phyloP scores from a whole-genome alignment of 371 early-diverging fungal species.

The Funneliformis caledonium region DNA sequence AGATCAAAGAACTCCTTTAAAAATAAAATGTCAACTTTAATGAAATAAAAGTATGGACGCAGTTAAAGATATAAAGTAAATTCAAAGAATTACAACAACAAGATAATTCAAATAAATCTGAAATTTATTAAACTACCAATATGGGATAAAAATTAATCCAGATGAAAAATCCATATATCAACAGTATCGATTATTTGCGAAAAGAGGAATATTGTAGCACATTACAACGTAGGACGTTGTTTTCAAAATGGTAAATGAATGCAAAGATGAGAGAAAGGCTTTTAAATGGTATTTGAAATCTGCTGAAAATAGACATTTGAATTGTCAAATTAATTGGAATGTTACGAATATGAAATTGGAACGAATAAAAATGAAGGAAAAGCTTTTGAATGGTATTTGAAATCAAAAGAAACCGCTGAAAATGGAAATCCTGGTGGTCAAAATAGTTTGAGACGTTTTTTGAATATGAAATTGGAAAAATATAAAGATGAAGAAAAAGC shows the following conservation, averaged over 20 bases:
- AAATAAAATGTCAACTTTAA: too few species aligned
- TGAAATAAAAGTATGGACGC: too few species aligned
- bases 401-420: conserved; percentile 23
- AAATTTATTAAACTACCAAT: not conserved
- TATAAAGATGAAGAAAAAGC: not conserved
- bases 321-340: conserved; percentile 65
- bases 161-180: not conserved
- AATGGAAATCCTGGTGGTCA: not conserved
- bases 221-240: not conserved
- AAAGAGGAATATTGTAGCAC: not conserved
- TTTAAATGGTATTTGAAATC: conserved; percentile 11
- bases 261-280: not conserved
- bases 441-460: not conserved
- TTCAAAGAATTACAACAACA: too few species aligned
- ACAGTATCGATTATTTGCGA: not conserved
- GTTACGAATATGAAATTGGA: conserved; percentile 73
- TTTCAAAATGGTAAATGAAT: not conserved
- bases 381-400: conserved; percentile 64
- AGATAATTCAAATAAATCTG: not conserved
- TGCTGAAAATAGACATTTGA: not conserved
- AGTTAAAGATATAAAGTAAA: too few species aligned
- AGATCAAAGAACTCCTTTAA: too few species aligned
- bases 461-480: not conserved
- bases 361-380: conserved; percentile 53
- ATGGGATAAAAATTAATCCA: not conserved